A percentile compares a stretch with the other conserved stretches of the same genome.
phyloP scores from a whole-genome alignment of 169 alveolate genomes.

The Plasmodium yoelii region DNA sequence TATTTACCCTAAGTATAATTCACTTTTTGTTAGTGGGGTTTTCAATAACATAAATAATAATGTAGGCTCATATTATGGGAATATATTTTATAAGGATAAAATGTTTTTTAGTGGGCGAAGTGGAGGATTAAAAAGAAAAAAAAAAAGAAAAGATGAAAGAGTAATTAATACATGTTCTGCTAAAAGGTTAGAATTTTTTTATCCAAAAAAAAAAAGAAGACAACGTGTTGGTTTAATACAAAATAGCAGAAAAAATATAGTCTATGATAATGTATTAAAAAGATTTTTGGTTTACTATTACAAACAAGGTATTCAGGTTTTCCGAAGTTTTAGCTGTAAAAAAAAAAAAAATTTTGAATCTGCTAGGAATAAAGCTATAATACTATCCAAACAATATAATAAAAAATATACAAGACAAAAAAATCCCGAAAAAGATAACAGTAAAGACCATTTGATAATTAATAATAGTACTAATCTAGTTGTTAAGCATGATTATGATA shows the following conservation, averaged over 20 bases:
- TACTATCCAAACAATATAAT: conserved; percentile 81
- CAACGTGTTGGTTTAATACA: conserved; percentile 82
- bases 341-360: conserved; percentile 78
- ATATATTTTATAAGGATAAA: conserved; percentile 19
- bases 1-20: too few relatives aligned
- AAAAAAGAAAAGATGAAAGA: conserved; percentile 80
- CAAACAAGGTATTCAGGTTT: conserved; percentile 86
- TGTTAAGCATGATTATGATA: conserved; percentile 69
- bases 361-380: conserved; percentile 79
- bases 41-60: background rate
- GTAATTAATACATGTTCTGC: conserved; percentile 80
- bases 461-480: conserved; percentile 22
- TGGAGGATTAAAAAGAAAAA: conserved; percentile 83
- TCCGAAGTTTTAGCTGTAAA: conserved; percentile 79
- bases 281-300: conserved; percentile 82
- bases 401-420: conserved; percentile 64
- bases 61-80: background rate
- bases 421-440: conserved; percentile 3
- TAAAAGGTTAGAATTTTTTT: conserved; percentile 82
- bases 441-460: conserved; percentile 22
- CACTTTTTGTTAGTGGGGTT: too few relatives aligned
- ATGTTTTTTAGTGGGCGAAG: conserved; percentile 81
- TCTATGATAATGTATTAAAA: conserved; percentile 79
- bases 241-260: conserved; percentile 83
- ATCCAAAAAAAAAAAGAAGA: conserved; percentile 81